Base-by-base conservation (phyloP, 2,329 filamentous ascomycete species). In the Colletotrichum sp. region DNA sequence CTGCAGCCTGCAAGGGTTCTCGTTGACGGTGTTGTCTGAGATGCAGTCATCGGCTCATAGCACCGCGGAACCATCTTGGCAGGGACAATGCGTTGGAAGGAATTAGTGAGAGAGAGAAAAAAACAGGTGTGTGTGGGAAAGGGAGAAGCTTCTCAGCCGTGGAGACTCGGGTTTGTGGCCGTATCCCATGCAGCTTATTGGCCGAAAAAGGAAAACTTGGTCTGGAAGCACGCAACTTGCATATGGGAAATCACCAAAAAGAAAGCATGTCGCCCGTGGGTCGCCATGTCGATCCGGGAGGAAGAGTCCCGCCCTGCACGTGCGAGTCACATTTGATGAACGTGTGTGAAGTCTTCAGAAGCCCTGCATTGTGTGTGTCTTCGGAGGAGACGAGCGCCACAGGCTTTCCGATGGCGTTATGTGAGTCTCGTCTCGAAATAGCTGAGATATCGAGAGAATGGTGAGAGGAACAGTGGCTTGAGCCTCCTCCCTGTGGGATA, bases 321-420 rank as follows among this genome's bases (percentile, higher is more conserved):
- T 76, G 70, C 64, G 64, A 76, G 73, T 73, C 70, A 76, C 64
- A 69, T 69, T 64, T 65, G 34, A 73, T 69, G 39, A 76, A 32
- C 59, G 24, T 59, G 32, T 52, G 28, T 52, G 68, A 52, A 59
- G 55, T 76, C 73, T 76, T 69, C 65, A 69, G 32, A 73, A 76
- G 44, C 65, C 74, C 74, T 76, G 74, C 70, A 52, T 72, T 64
- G 28, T 62, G 34, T n/a, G 39, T 32, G 49, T 49, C 8, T 32
- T 24, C 7, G 39, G 74, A 65, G 49, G 30, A 62, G 49, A 44
- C 44, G 15, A 8, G 16, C 39, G 39, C 69, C 52, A 30, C 26
- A 13, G 10, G 30, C 28, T 21, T 13, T 52, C 6, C 64, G 62
- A 49, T 34, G 69, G 39, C 52, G 30, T 62, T 60, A 28, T 55